These are phyloP conservation scores for Thalassiosira hispida DNA, from an alignment of 352 stramenopile genomes.

Conservation along the genomic window DNA sequence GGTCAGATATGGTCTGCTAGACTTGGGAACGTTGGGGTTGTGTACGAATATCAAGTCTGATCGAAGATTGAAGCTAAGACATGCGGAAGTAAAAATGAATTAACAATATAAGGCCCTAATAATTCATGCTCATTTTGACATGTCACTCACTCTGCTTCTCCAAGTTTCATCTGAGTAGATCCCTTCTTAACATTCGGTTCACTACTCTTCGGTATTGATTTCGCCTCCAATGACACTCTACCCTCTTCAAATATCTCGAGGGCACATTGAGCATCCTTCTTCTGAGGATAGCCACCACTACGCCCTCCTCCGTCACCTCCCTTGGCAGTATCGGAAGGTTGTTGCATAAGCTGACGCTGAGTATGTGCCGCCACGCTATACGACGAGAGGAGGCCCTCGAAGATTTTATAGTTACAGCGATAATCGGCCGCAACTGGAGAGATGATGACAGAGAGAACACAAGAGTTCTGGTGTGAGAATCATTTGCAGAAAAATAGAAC, in stretches of 20 bases:
- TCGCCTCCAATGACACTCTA: too few relatives aligned
- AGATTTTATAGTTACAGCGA: slow-evolving; percentile 41
- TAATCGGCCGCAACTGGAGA: slow-evolving; percentile 53
- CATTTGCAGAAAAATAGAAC: too few relatives aligned
- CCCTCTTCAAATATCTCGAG: slow-evolving; percentile 60
- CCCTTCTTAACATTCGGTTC: slow-evolving; percentile 3
- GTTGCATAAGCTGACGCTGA: slow-evolving; percentile 19
- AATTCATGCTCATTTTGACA: slow-evolving; percentile 1
- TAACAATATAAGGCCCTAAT: not conserved
- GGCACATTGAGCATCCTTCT: slow-evolving; percentile 33
- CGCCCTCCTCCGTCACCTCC: not conserved
- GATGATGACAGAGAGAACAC: not conserved
- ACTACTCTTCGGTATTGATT: not conserved
- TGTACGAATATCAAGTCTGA: slow-evolving; percentile 65
- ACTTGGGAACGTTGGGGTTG: slow-evolving; percentile 48
- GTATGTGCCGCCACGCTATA: slow-evolving; percentile 40
- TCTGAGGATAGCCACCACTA: slow-evolving; percentile 13
- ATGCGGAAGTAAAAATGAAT: not conserved
- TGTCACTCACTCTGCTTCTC: slow-evolving; percentile 25
- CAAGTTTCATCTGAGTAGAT: slow-evolving; percentile 13
- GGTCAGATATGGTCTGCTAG: slow-evolving; percentile 22
- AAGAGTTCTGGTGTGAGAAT: not conserved
- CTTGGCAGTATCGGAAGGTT: slow-evolving; percentile 2
- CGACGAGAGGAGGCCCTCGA: slow-evolving; percentile 41
- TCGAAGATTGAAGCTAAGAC: slow-evolving; percentile 42